These are phyloP conservation scores for Vigna trinervia DNA, from an alignment of 306 rosid genomes.

Conservation along the genomic window DNA sequence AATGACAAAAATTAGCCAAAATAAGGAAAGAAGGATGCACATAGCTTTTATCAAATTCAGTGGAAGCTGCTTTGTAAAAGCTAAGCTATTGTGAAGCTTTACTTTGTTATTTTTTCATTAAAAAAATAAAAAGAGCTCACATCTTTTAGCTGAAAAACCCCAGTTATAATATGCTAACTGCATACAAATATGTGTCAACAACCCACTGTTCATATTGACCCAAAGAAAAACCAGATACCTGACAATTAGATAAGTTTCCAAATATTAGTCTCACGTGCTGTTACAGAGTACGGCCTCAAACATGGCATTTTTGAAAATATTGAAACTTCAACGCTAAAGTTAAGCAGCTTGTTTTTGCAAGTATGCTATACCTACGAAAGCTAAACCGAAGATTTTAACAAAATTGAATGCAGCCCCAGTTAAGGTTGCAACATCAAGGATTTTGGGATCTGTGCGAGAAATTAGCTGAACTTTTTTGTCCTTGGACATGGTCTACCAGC, in stretches of 20 bases:
- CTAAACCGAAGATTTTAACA: neutral
- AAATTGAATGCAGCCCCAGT: neutral
- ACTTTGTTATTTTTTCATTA: conserved; percentile 1
- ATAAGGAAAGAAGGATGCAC: conserved; percentile 25
- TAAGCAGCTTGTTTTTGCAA: conserved; percentile 15
- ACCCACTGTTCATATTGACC: conserved; percentile 9
- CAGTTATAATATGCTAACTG: conserved; percentile 13
- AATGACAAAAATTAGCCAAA: conserved; percentile 43
- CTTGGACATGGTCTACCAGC: too few relatives aligned
- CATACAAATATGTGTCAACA: conserved; percentile 1
- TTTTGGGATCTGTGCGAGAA: neutral
- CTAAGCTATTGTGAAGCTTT: conserved; percentile 26
- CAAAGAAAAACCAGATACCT: conserved; percentile 22
- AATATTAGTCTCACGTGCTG: conserved; percentile 17
- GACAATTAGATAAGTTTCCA: neutral
- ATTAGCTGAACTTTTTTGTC: too few relatives aligned
- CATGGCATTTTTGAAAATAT: conserved; percentile 10
- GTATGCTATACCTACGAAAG: conserved; percentile 15
- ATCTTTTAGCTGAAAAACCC: conserved; percentile 23
- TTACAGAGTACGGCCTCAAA: conserved; percentile 1
- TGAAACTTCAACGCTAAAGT: conserved; percentile 15
- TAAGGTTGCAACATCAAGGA: neutral
- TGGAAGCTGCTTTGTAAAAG: conserved; percentile 26
- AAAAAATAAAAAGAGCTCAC: neutral
- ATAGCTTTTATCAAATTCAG: conserved; percentile 1